Conservation (phyloP, 2,329 filamentous ascomycete genomes). For the Coccinonectria pachysandricola region DNA sequence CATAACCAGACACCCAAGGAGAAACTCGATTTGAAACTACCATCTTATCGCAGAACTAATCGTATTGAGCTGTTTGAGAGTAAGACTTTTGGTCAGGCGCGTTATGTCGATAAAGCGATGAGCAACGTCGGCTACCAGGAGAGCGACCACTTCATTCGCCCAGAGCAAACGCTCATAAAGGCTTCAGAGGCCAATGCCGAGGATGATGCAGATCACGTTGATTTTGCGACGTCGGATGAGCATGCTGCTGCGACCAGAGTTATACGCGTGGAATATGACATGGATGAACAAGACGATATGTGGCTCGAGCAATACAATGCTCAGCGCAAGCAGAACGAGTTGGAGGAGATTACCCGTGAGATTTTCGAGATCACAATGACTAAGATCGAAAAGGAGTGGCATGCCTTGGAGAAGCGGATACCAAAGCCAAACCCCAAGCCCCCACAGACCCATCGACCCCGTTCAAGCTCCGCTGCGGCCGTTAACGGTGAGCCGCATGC, state of each 20-base stretch:
- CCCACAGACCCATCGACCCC: conserved; percentile 83
- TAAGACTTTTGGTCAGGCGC: conserved; percentile 72
- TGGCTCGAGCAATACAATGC: conserved; percentile 83
- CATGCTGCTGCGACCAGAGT: conserved; percentile 33
- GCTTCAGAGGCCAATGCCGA: conserved; percentile 48
- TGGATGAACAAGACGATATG: conserved; percentile 98
- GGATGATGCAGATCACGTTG: conserved; percentile 43
- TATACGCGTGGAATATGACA: conserved; percentile 92
- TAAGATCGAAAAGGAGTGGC: conserved; percentile 98
- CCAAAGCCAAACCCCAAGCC: conserved; percentile 96
- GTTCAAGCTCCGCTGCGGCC: conserved; percentile 87
- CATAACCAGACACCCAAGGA: conserved; percentile 73
- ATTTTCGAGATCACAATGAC: conserved; percentile 97
- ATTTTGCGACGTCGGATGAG: conserved; percentile 20
- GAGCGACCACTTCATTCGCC: conserved; percentile 76
- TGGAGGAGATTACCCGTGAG: conserved; percentile 80
- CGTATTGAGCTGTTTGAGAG: conserved; percentile 75
- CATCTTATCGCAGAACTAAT: conserved; percentile 65
- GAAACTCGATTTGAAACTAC: conserved; percentile 65
- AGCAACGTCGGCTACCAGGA: conserved; percentile 93
- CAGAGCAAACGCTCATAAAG: conserved; percentile 62
- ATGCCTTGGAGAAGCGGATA: conserved; percentile 89
- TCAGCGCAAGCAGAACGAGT: conserved; percentile 61
- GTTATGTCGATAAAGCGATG: conserved; percentile 95
- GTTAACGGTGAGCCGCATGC: conserved; percentile 81